Evolutionary conservation across 148 eudicot genomes (phyloP).

Genomic region (Silene latifolia): DNA sequence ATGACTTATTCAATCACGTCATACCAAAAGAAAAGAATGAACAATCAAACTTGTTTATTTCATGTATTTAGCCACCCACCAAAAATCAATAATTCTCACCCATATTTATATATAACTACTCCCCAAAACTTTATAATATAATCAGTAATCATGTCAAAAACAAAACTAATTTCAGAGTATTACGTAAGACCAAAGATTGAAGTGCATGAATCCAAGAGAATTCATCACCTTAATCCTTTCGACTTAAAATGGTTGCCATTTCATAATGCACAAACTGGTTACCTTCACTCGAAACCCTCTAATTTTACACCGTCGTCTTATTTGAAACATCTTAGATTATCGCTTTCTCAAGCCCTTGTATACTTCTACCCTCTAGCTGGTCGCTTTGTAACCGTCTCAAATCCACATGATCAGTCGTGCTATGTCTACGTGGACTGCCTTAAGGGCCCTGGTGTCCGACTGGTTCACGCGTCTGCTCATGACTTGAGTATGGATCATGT

Average conservation of each 20-base stretch:
- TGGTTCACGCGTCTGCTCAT: slow-evolving; percentile 37
- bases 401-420: background rate
- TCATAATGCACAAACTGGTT: slow-evolving; percentile 15
- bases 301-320: background rate
- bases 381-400: background rate
- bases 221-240: slow-evolving; percentile 5
- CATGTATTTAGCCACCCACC: too few species aligned
- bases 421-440: slow-evolving; percentile 24
- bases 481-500: slow-evolving; percentile 23
- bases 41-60: too few species aligned
- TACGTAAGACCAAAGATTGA: background rate
- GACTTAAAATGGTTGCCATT: slow-evolving; percentile 1
- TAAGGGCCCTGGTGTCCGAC: slow-evolving; percentile 41
- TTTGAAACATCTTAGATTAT: background rate
- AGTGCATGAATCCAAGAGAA: background rate
- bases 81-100: too few species aligned
- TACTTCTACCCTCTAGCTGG: slow-evolving; percentile 26
- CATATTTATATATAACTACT: background rate
- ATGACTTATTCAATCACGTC: too few species aligned
- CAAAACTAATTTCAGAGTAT: background rate
- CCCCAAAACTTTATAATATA: background rate
- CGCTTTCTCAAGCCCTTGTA: slow-evolving; percentile 18
- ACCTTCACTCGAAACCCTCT: background rate
- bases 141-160: background rate
- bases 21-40: too few species aligned